Evolutionary conservation across 768 basidiomycete species (phyloP).

Genomic region (Suillus lakei): DNA sequence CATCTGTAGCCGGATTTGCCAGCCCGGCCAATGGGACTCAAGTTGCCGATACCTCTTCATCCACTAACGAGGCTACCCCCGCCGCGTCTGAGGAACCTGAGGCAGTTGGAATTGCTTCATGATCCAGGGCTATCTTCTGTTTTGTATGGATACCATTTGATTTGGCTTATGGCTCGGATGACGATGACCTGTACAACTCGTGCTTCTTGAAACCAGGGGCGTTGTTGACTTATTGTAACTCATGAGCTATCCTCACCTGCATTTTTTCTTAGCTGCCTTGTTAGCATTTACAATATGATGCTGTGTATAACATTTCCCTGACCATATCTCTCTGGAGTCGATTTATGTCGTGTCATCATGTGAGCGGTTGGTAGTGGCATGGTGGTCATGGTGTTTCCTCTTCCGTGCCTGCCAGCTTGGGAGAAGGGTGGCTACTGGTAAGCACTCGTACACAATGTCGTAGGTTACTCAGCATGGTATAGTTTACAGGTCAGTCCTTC

Average conservation of each 20-base stretch:
- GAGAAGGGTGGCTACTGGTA: not conserved
- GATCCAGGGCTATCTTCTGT: not conserved
- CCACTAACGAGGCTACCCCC: not conserved
- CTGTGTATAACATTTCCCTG: constrained; percentile 1
- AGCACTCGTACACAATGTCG: not conserved
- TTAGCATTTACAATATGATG: not conserved
- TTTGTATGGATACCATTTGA: constrained; percentile 7
- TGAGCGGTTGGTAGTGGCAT: not conserved
- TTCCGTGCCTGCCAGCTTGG: not conserved
- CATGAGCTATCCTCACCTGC: constrained; percentile 3
- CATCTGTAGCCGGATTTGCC: constrained; percentile 3
- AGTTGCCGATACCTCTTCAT: not conserved
- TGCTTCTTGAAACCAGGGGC: constrained; percentile 7
- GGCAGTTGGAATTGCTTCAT: constrained; percentile 8
- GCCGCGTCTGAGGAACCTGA: not conserved
- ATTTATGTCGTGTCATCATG: not conserved
- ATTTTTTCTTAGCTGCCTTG: constrained; percentile 2
- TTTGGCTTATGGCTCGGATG: not conserved
- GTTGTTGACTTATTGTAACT: constrained; percentile 11
- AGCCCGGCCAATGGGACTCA: constrained; percentile 2
- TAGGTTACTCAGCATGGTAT: not conserved
- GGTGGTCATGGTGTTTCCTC: not conserved
- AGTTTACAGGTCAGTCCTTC: not conserved
- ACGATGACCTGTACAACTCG: not conserved
- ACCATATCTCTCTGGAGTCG: not conserved